phyloP scores from a whole-genome alignment of 257 asterid species.

The Fraxinus quadrangulata region DNA sequence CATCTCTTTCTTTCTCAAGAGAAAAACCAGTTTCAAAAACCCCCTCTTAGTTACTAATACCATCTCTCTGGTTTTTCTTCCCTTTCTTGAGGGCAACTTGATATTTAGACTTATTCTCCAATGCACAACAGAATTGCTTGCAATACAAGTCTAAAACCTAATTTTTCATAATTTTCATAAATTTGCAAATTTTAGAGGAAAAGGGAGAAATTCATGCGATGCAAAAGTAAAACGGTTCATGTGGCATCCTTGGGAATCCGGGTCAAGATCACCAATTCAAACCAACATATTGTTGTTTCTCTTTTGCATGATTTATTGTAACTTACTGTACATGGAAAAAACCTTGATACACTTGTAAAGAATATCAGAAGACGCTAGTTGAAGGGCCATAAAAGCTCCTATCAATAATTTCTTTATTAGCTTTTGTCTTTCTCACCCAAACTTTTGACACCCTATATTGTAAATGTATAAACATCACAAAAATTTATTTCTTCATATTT shows the following conservation, averaged over 20 bases:
- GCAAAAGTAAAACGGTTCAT: background rate
- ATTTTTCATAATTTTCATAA: no score
- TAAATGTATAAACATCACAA: background rate
- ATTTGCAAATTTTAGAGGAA: background rate
- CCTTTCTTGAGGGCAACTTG: background rate
- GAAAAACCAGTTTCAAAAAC: background rate
- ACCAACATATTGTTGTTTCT: background rate
- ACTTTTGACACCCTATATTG: background rate
- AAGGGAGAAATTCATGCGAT: background rate
- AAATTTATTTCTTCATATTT: constrained; percentile 2
- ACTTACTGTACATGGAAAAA: background rate
- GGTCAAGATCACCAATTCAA: background rate
- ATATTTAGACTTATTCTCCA: background rate
- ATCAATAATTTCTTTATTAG: background rate
- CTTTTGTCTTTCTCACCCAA: background rate
- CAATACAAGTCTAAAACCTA: background rate
- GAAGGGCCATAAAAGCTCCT: background rate
- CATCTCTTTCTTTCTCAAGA: background rate
- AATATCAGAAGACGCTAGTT: background rate
- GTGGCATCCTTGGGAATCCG: no score
- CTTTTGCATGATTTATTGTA: background rate
- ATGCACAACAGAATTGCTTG: background rate
- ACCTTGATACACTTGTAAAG: background rate
- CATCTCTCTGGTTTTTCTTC: background rate
- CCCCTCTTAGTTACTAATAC: background rate